Evolutionary conservation across 129 eudicot genomes (phyloP).

Genomic region (Lactuca saligna): DNA sequence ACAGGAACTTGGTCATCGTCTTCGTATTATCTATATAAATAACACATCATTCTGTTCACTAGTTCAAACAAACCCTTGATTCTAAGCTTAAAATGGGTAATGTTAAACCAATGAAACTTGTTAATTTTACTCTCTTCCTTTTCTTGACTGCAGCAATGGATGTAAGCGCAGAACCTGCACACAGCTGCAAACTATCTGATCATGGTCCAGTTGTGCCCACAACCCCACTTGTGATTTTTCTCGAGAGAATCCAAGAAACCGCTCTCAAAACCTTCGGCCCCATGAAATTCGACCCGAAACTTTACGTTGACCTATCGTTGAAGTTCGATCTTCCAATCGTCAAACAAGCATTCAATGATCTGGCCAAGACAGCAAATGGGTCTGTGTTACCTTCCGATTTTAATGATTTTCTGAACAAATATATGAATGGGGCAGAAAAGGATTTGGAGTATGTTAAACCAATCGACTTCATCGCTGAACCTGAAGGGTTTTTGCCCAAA

Average conservation of each 20-base stretch:
- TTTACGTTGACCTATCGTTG: slow-evolving; percentile 69
- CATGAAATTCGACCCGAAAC: slow-evolving; percentile 67
- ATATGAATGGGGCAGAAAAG: slow-evolving; percentile 47
- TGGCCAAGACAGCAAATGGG: slow-evolving; percentile 45
- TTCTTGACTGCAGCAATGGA: slow-evolving; percentile 32
- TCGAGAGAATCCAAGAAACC: slow-evolving; percentile 56
- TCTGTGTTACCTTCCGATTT: slow-evolving; percentile 46
- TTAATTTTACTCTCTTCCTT: slow-evolving; percentile 7
- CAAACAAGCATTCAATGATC: slow-evolving; percentile 46
- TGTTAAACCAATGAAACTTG: neutral
- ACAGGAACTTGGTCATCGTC: slow-evolving; percentile 21
- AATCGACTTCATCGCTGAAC: slow-evolving; percentile 66
- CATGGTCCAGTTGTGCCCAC: slow-evolving; percentile 65
- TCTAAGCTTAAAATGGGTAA: slow-evolving; percentile 20
- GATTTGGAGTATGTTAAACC: slow-evolving; percentile 73
- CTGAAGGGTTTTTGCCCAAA: slow-evolving; percentile 57
- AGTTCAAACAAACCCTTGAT: slow-evolving; percentile 17
- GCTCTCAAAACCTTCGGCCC: slow-evolving; percentile 66
- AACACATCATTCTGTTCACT: neutral
- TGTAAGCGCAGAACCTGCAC: slow-evolving; percentile 3
- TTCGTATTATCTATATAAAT: neutral
- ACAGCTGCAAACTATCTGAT: slow-evolving; percentile 31
- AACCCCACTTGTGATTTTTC: slow-evolving; percentile 67
- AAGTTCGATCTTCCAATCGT: slow-evolving; percentile 50
- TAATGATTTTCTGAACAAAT: slow-evolving; percentile 40